Percentiles rank a stretch among this genome's conserved stretches.
These are phyloP conservation scores for Paxillus involutus DNA, from an alignment of 768 basidiomycete genomes.

Conservation along the genomic window DNA sequence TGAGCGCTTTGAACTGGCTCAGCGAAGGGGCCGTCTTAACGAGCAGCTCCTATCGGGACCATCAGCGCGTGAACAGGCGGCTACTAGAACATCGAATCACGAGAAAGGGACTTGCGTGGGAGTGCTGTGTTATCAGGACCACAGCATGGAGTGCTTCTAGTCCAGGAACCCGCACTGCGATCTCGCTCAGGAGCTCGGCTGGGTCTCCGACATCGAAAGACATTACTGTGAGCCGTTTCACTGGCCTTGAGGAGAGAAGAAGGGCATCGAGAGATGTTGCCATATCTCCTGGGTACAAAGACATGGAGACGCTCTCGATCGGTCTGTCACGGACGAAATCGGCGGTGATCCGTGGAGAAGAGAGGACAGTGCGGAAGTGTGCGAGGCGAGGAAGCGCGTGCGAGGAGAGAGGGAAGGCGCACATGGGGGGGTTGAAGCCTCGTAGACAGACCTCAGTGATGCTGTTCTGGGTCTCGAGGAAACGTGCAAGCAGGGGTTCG, in stretches of 20 bases:
- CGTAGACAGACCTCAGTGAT: slow-evolving; percentile 56
- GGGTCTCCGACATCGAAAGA: slow-evolving; percentile 52
- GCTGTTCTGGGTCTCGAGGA: slow-evolving; percentile 49
- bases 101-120: slow-evolving; percentile 37
- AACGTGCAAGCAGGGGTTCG: slow-evolving; percentile 43
- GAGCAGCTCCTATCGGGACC: slow-evolving; percentile 37
- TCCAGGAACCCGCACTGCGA: slow-evolving; percentile 45
- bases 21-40: slow-evolving; percentile 41
- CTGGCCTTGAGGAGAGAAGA: slow-evolving; percentile 33
- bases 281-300: slow-evolving; percentile 45
- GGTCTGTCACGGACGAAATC: slow-evolving; percentile 48
- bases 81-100: too few species aligned
- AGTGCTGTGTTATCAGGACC: slow-evolving; percentile 49
- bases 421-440: slow-evolving; percentile 44
- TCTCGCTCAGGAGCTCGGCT: slow-evolving; percentile 43
- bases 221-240: slow-evolving; percentile 56
- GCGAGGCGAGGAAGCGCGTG: slow-evolving; percentile 47
- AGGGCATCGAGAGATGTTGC: slow-evolving; percentile 46
- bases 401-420: slow-evolving; percentile 32
- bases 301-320: slow-evolving; percentile 49
- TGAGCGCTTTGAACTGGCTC: slow-evolving; percentile 40
- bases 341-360: slow-evolving; percentile 44
- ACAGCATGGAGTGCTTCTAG: slow-evolving; percentile 65
- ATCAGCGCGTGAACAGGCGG: not conserved
- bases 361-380: slow-evolving; percentile 54